Percentiles rank a stretch among this genome's conserved stretches.
phyloP scores from a whole-genome alignment of 169 alveolate species.

The Eimeria sp. region DNA sequence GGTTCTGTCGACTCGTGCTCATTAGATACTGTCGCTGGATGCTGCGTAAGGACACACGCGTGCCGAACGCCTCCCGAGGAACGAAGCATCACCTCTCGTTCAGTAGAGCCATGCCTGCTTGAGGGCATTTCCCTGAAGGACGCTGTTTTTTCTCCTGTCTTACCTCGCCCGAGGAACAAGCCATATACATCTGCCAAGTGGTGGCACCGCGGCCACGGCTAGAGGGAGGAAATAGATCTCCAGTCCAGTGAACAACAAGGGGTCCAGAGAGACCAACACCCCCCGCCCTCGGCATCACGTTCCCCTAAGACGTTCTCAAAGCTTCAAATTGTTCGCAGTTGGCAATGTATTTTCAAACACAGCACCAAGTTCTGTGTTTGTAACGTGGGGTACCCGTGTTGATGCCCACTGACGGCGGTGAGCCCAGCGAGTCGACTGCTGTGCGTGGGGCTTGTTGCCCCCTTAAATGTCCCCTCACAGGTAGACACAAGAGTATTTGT shows the following conservation, averaged over 20 bases:
- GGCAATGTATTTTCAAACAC: not conserved
- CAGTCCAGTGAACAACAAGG: not conserved
- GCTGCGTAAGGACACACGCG: not conserved
- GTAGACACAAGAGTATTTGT: not conserved
- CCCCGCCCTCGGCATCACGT: not conserved
- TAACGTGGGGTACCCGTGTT: not conserved
- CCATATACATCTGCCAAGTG: not conserved
- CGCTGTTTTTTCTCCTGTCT: not conserved
- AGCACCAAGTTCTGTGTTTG: not conserved
- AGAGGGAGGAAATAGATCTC: not conserved
- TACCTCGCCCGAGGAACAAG: conserved; percentile 1
- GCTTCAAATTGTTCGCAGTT: not conserved
- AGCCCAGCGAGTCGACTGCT: not conserved
- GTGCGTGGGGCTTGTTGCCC: not conserved
- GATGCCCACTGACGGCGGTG: not conserved
- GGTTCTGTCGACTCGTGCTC: not conserved
- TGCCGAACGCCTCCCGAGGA: conserved; percentile 1
- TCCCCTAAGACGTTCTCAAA: not conserved
- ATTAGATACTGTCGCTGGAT: not conserved
- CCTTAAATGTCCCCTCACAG: not conserved
- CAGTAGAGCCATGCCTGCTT: not conserved
- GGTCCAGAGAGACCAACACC: not conserved
- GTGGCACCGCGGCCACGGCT: not conserved
- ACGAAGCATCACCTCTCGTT: not conserved
- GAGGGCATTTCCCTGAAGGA: not conserved